Evolutionary conservation across 805 yeast species (phyloP).

Genomic region (Wickerhamomyces silvicola): DNA sequence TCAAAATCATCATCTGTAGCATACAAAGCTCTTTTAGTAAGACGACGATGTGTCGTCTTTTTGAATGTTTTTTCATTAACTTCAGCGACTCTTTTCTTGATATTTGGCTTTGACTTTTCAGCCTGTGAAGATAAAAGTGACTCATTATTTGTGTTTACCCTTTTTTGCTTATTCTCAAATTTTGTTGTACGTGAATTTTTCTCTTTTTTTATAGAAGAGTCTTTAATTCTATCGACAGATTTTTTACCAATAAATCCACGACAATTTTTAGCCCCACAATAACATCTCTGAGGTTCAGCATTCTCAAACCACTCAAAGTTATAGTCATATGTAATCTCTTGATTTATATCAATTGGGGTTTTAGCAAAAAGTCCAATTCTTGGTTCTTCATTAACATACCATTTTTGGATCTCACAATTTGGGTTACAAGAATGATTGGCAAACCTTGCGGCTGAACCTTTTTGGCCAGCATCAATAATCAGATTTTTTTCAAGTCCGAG

Average conservation of each 20-base stretch:
- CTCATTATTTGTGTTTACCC: too few relatives aligned
- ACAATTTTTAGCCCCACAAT: slow-evolving; percentile 36
- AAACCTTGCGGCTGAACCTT: slow-evolving; percentile 44
- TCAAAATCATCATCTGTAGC: neutral
- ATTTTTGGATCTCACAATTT: slow-evolving; percentile 41
- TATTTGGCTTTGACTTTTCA: too few relatives aligned
- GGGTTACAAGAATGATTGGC: slow-evolving; percentile 46
- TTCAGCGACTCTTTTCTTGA: neutral
- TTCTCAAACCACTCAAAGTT: slow-evolving; percentile 40
- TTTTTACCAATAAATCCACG: slow-evolving; percentile 33
- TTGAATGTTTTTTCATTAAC: neutral
- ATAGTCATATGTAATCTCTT: slow-evolving; percentile 43
- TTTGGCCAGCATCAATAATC: slow-evolving; percentile 37
- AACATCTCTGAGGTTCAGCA: slow-evolving; percentile 37
- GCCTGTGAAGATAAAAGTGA: too few relatives aligned
- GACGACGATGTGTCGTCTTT: neutral
- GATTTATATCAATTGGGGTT: slow-evolving; percentile 30
- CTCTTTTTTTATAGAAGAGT: neutral
- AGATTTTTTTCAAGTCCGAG: slow-evolving; percentile 36
- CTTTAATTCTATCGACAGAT: neutral
- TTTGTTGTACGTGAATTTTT: neutral
- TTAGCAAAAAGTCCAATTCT: slow-evolving; percentile 40
- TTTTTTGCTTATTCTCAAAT: neutral
- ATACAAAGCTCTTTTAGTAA: neutral
- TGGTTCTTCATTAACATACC: slow-evolving; percentile 40